Conservation (phyloP, 2,329 filamentous ascomycete genomes). For the Colletotrichum salicis region DNA sequence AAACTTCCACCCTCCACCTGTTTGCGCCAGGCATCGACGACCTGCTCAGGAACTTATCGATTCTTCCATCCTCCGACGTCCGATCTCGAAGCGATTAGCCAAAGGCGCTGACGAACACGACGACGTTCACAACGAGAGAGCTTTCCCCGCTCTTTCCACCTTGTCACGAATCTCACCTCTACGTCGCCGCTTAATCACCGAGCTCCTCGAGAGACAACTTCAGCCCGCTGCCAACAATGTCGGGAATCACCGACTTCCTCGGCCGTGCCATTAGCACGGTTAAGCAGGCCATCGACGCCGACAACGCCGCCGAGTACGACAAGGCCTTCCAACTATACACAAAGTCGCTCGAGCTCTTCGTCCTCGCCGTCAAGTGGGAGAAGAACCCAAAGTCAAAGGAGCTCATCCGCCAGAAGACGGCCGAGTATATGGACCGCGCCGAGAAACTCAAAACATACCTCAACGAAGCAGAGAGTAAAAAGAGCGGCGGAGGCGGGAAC, state of each 20-base stretch:
- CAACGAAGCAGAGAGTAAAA: constrained; percentile 77
- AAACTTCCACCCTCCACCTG: constrained; percentile 1
- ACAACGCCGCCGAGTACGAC: constrained; percentile 95
- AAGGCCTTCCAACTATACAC: constrained; percentile 98
- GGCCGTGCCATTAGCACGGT: constrained; percentile 96
- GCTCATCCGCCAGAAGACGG: constrained; percentile 95
- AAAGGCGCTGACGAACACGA: neutral
- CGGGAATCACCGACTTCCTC: constrained; percentile 89
- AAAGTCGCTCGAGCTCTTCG: constrained; percentile 94
- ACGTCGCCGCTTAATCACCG: neutral
- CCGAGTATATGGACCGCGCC: constrained; percentile 97
- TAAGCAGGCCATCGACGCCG: constrained; percentile 96
- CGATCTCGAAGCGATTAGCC: neutral
- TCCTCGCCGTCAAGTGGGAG: constrained; percentile 99
- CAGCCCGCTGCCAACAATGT: constrained; percentile 66
- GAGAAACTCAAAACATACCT: constrained; percentile 97
- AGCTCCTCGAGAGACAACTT: neutral
- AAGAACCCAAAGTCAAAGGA: constrained; percentile 98
- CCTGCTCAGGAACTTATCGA: constrained; percentile 7
- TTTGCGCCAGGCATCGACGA: constrained; percentile 25
- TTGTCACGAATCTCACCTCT: constrained; percentile 13
- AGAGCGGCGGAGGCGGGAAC: constrained; percentile 74
- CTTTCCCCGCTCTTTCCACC: constrained; percentile 32
- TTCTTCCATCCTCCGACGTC: constrained; percentile 5
- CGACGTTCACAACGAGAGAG: constrained; percentile 10